These are phyloP conservation scores for Halenospora varia DNA, from an alignment of 495 filamentous ascomycete species.

Conservation along the genomic window DNA sequence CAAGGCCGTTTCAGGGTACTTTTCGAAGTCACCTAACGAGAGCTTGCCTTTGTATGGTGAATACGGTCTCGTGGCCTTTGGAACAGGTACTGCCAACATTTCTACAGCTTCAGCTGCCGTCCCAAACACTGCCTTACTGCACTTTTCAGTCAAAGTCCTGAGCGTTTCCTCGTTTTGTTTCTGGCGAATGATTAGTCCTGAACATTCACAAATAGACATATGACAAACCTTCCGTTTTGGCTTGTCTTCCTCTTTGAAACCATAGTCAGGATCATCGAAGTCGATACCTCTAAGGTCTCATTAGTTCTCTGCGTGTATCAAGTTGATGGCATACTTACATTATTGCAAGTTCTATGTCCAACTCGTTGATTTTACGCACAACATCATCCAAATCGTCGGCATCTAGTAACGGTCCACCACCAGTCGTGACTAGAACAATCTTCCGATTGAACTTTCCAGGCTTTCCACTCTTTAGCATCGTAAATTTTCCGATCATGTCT, in stretches of 20 bases:
- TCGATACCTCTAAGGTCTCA: constrained; percentile 70
- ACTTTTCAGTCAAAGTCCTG: constrained; percentile 54
- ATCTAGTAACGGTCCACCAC: constrained; percentile 64
- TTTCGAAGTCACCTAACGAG: constrained; percentile 69
- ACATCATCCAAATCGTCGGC: constrained; percentile 63
- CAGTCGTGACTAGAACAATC: constrained; percentile 85
- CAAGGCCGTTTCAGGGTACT: constrained; percentile 67
- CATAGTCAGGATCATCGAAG: constrained; percentile 90
- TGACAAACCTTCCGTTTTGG: constrained; percentile 54
- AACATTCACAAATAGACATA: neutral
- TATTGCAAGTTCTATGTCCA: constrained; percentile 72
- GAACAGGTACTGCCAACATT: constrained; percentile 67
- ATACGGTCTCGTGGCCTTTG: constrained; percentile 69
- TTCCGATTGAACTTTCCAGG: constrained; percentile 83
- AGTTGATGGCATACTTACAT: constrained; percentile 52
- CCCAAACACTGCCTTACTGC: constrained; percentile 64
- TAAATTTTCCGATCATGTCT: constrained; percentile 75
- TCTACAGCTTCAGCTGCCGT: constrained; percentile 82
- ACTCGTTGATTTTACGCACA: constrained; percentile 61
- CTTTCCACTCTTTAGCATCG: constrained; percentile 45
- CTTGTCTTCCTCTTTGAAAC: constrained; percentile 93
- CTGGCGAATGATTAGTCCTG: constrained; percentile 31
- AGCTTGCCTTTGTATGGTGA: constrained; percentile 76
- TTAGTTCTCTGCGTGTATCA: neutral
- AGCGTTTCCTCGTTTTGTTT: constrained; percentile 64